Conservation (phyloP, 768 basidiomycete species). For the Suillus cothurnatus region DNA sequence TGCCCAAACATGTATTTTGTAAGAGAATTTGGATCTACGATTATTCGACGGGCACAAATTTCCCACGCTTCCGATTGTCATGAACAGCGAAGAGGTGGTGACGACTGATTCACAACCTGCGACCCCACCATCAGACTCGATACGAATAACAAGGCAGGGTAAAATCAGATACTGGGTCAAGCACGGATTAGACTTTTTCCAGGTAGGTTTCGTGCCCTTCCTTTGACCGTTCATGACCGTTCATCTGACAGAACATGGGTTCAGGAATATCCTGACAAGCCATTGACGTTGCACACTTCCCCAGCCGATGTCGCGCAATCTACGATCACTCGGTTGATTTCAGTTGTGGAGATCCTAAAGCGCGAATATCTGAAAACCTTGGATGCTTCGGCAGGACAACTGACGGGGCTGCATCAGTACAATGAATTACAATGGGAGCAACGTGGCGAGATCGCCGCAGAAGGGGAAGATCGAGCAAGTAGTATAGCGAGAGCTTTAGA, state of each 20-base stretch:
- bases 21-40: neutral
- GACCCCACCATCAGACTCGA: constrained; percentile 26
- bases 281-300: constrained; percentile 62
- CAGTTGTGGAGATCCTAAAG: constrained; percentile 84
- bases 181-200: constrained; percentile 53
- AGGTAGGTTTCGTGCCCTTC: constrained; percentile 40
- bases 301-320: constrained; percentile 41
- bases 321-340: constrained; percentile 64
- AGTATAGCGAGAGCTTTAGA: constrained; percentile 44
- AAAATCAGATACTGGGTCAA: constrained; percentile 57
- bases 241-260: constrained; percentile 7
- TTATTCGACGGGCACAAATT: neutral
- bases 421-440: constrained; percentile 63
- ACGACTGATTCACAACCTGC: neutral
- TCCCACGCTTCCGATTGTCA: neutral
- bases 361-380: constrained; percentile 69
- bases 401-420: constrained; percentile 72
- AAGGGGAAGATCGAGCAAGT: constrained; percentile 34
- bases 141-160: constrained; percentile 59
- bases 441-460: constrained; percentile 23
- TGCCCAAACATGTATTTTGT: neutral
- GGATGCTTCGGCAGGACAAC: constrained; percentile 42
- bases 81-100: neutral
- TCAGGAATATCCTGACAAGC: constrained; percentile 50
- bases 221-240: neutral